Base-by-base conservation (phyloP, 179 eudicot species). In the Amaranthus tricolor region DNA sequence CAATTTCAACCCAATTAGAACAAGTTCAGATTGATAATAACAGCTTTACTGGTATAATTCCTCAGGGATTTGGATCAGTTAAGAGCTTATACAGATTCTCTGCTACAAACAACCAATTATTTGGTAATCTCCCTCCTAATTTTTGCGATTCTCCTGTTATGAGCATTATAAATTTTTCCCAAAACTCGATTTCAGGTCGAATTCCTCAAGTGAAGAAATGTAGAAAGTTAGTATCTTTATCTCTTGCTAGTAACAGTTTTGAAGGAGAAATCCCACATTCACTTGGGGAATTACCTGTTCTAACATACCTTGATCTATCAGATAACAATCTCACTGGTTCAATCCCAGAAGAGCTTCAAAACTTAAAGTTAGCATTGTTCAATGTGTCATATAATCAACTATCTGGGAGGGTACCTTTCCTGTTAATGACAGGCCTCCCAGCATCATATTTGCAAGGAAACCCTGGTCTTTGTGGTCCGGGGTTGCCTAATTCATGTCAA, bases 1-100 rank as follows among this genome's bases (percentile, higher is more conserved):
- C 98, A 16, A 77, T 60, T 70, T 91, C 93, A 78, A 65, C 83
- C 49, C 84, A 87, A 31, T 68, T 93, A 66, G 97, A 91, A 87
- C 95, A 91, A 82, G 92, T 91, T 85, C 97, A 91, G 89, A 91
- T 93, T 74, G 97, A 91, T 86, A 91, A 91, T 80, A 93, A 93
- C 78, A 89, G 87, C 60, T 91, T 93, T 75, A 82, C 78, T 69
- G 87, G 93, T 70, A 74, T 56, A 74, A 84, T 93, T 61, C 98
- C 98, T 56, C 72, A 69, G 49, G 93, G 95, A 59, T 83, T 93
- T 87, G 98, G 98, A 13, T 61, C 67, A 74, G 79, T 93, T 6
- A 84, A 53, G 71, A 91, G 81, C 75, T 84, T 93, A 72, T 91
- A 91, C 74, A 87, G 97, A 77, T 91, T 93, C 65, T 89, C 97